These are phyloP conservation scores for Dichotomocladium elegans DNA, from an alignment of 371 early-diverging fungal genomes.

Conservation along the genomic window DNA sequence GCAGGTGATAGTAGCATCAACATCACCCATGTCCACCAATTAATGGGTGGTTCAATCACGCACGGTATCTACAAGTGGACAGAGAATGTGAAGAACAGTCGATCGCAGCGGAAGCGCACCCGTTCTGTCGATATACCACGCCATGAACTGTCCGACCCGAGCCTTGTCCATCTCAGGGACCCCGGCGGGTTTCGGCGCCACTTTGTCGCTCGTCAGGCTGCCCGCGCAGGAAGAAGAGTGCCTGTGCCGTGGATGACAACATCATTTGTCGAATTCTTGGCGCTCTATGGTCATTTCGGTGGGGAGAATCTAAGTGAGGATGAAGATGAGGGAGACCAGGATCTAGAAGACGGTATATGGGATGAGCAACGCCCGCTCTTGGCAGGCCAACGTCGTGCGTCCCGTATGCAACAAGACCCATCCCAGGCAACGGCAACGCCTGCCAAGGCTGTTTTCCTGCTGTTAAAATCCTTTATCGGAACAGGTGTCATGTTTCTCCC, in stretches of 20 bases:
- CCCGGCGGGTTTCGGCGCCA: conserved; percentile 93
- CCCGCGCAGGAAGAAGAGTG: conserved; percentile 55
- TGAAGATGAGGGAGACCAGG: conserved; percentile 72
- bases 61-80: conserved; percentile 63
- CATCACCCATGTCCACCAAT: conserved; percentile 28
- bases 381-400: too few species aligned
- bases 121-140: conserved; percentile 27
- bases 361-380: conserved; percentile 46
- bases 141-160: conserved; percentile 29
- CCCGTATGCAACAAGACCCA: conserved; percentile 30
- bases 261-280: conserved; percentile 91
- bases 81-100: conserved; percentile 30
- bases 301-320: conserved; percentile 90
- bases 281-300: conserved; percentile 92
- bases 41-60: conserved; percentile 47
- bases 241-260: conserved; percentile 71
- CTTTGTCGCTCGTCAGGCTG: conserved; percentile 72
- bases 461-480: conserved; percentile 77
- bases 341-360: conserved; percentile 26
- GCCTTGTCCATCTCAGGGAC: conserved; percentile 35
- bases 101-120: conserved; percentile 33
- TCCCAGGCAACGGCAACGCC: conserved; percentile 70
- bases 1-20: conserved; percentile 6
- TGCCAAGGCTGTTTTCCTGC: conserved; percentile 66
- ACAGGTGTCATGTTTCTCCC: conserved; percentile 80